Percentiles rank a stretch among this genome's conserved stretches.
These are phyloP conservation scores for Monosporozyma aerobia DNA, from an alignment of 805 yeast genomes.

Conservation along the genomic window DNA sequence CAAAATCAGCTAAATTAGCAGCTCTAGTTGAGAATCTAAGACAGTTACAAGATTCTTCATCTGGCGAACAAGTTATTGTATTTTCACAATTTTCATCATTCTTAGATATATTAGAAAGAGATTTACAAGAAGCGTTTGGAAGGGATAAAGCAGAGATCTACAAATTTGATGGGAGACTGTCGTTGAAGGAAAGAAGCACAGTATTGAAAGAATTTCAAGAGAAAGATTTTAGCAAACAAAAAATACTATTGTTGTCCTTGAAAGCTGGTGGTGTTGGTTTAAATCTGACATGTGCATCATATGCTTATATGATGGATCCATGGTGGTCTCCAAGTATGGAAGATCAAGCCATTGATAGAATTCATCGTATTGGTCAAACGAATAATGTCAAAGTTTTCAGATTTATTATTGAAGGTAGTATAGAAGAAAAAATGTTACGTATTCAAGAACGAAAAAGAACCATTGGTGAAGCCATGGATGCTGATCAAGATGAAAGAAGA, in stretches of 20 bases:
- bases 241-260: constrained; percentile 59
- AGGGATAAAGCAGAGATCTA: constrained; percentile 31
- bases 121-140: constrained; percentile 42
- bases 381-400: constrained; percentile 63
- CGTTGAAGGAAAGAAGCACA: constrained; percentile 52
- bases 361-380: constrained; percentile 84
- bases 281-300: constrained; percentile 74
- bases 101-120: constrained; percentile 63
- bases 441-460: constrained; percentile 80
- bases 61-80: constrained; percentile 70
- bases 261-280: constrained; percentile 95
- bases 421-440: constrained; percentile 79
- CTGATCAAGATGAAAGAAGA: constrained; percentile 65
- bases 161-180: constrained; percentile 78
- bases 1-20: constrained; percentile 60
- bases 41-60: constrained; percentile 42
- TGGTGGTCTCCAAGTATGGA: constrained; percentile 96
- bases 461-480: constrained; percentile 70
- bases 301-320: constrained; percentile 88
- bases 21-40: constrained; percentile 57
- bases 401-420: constrained; percentile 72
- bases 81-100: constrained; percentile 87
- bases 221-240: constrained; percentile 26
- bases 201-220: constrained; percentile 48
- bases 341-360: constrained; percentile 83